phyloP scores from a whole-genome alignment of 108 stramenopile species.

The Fragilariopsis cylindrus region DNA sequence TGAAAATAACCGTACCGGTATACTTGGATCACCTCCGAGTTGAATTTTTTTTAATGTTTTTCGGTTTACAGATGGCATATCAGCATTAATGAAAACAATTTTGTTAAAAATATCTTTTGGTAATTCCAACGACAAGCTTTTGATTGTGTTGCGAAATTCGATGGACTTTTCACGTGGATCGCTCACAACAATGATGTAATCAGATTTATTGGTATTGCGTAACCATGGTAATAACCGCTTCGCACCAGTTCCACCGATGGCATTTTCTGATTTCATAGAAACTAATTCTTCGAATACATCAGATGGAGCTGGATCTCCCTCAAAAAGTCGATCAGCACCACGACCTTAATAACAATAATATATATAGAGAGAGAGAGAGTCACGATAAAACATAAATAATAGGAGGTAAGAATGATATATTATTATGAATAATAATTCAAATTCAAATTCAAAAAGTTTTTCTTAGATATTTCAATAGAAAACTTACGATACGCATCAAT shows the following conservation, averaged over 20 bases:
- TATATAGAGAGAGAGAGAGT: too few species aligned
- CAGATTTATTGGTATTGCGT: constrained; percentile 27
- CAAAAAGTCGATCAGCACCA: constrained; percentile 64
- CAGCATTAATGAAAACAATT: constrained; percentile 73
- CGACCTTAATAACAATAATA: constrained; percentile 27
- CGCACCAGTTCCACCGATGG: constrained; percentile 47
- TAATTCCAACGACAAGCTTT: constrained; percentile 30
- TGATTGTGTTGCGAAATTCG: constrained; percentile 61
- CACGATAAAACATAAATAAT: too few species aligned
- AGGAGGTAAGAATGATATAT: too few species aligned
- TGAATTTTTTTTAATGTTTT: constrained; percentile 63
- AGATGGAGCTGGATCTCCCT: constrained; percentile 80
- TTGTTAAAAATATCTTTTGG: constrained; percentile 47
- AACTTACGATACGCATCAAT: constrained; percentile 57
- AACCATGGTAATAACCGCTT: constrained; percentile 67
- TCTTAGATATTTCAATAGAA: constrained; percentile 9
- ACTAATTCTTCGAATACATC: constrained; percentile 68
- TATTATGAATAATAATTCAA: too few species aligned
- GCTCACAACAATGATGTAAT: constrained; percentile 64
- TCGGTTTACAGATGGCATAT: constrained; percentile 78
- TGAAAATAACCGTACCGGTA: constrained; percentile 31
- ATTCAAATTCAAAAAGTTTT: background rate
- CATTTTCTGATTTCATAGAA: constrained; percentile 39
- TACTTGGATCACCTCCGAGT: background rate
- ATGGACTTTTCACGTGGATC: constrained; percentile 74